A percentile compares a stretch with the other conserved stretches of the same genome.
Evolutionary conservation across 306 rosid genomes (phyloP).

Genomic region (Quercus engelmannii): DNA sequence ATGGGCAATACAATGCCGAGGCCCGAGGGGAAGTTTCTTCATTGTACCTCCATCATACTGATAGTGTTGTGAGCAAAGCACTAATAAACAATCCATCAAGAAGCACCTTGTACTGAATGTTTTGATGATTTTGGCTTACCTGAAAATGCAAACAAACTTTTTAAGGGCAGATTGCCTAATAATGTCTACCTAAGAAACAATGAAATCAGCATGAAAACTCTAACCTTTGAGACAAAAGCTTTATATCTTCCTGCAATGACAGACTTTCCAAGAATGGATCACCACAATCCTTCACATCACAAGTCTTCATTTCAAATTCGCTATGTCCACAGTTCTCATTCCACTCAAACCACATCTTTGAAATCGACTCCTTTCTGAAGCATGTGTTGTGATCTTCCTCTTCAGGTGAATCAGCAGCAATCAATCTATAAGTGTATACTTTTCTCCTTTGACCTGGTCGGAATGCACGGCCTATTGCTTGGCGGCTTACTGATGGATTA

Average conservation of each 20-base stretch:
- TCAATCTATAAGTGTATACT: constrained; percentile 65
- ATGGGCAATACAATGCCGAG: no score
- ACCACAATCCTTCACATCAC: constrained; percentile 52
- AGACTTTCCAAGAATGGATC: constrained; percentile 69
- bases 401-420: constrained; percentile 80
- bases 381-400: constrained; percentile 73
- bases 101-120: no score
- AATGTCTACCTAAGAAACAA: no score
- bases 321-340: constrained; percentile 64
- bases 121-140: no score
- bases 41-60: no score
- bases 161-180: no score
- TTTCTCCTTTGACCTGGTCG: constrained; percentile 85
- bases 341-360: constrained; percentile 99
- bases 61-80: no score
- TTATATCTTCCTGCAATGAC: constrained; percentile 50
- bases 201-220: no score
- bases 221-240: constrained; percentile 72
- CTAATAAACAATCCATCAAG: no score
- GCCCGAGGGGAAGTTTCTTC: no score
- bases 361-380: constrained; percentile 70
- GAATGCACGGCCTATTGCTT: constrained; percentile 96
- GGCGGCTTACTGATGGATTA: constrained; percentile 93
- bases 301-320: constrained; percentile 49
- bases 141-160: no score